These are phyloP conservation scores for Xylariaceae sp. DNA, from an alignment of 2,329 filamentous ascomycete species.

Conservation along the genomic window DNA sequence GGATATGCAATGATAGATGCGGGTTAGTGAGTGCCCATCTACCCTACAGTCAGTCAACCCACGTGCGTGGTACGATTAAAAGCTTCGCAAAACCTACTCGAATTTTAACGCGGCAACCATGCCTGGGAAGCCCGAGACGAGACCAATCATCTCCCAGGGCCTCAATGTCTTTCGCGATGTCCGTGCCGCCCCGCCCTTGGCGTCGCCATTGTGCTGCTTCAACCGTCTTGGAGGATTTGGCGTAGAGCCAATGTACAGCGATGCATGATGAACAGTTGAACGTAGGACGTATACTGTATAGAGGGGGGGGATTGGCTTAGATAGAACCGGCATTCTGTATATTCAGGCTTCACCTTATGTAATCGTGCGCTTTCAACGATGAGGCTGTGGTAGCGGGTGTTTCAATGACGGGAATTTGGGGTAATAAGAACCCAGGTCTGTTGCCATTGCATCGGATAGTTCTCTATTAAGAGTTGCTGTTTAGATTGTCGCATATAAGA, in stretches of 20 bases:
- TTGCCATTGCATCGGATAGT: constrained; percentile 20
- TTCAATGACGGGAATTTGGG: constrained; percentile 6
- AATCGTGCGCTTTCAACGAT: constrained; percentile 2
- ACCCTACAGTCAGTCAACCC: constrained; percentile 25
- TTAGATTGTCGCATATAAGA: too few species aligned
- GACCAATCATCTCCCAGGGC: constrained; percentile 89
- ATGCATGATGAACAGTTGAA: constrained; percentile 74
- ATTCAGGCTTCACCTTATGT: background rate
- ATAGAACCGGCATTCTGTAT: constrained; percentile 47
- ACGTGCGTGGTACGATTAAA: background rate
- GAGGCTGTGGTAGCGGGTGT: background rate
- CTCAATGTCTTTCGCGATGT: constrained; percentile 72
- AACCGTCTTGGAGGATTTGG: constrained; percentile 85
- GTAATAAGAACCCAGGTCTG: background rate
- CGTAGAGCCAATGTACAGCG: constrained; percentile 89
- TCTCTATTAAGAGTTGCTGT: too few species aligned
- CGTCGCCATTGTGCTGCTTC: constrained; percentile 87
- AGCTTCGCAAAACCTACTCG: constrained; percentile 65
- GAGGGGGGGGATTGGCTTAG: constrained; percentile 77
- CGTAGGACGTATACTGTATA: constrained; percentile 94
- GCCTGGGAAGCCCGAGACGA: constrained; percentile 89
- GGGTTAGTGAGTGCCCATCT: constrained; percentile 95
- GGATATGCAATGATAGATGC: constrained; percentile 79
- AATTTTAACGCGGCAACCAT: constrained; percentile 90
- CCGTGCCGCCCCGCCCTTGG: constrained; percentile 78